Evolutionary conservation across 2,329 filamentous ascomycete species (phyloP).

Genomic region (Penicillium sp.): DNA sequence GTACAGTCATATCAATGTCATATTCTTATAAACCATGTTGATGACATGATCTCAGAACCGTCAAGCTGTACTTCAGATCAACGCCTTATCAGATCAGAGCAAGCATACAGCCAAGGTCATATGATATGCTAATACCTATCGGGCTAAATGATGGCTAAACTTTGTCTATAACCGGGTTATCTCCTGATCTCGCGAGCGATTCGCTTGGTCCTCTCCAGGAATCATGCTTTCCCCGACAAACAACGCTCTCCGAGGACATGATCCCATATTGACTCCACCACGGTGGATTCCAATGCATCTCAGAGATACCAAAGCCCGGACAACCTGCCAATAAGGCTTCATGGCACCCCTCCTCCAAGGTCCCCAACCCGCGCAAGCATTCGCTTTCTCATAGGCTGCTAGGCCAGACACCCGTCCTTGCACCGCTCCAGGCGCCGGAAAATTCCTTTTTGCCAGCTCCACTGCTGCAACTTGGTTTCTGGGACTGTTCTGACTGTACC

Average conservation of each 20-base stretch:
- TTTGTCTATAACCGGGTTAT: not conserved
- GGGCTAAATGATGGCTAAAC: not conserved
- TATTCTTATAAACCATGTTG: too few species aligned
- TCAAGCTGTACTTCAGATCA: too few species aligned
- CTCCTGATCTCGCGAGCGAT: not conserved
- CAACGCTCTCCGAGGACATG: not conserved
- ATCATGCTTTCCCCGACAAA: not conserved
- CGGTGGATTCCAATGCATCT: constrained; percentile 9
- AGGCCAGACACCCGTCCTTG: constrained; percentile 5
- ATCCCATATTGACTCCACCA: constrained; percentile 2
- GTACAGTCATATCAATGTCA: too few species aligned
- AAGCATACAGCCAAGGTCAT: not conserved
- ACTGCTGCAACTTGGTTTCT: not conserved
- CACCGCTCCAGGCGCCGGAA: constrained; percentile 21
- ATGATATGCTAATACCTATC: too few species aligned
- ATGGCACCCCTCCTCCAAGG: constrained; percentile 19
- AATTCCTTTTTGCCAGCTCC: constrained; percentile 6
- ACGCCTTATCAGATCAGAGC: constrained; percentile 14
- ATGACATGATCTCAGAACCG: too few species aligned
- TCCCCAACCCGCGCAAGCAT: constrained; percentile 16
- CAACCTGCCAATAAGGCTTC: constrained; percentile 16
- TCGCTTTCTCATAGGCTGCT: constrained; percentile 17
- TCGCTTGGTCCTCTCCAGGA: not conserved
- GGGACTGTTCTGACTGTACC: constrained; percentile 7
- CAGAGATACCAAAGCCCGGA: constrained; percentile 1